These are phyloP conservation scores for Globisporangium megalacanthum DNA, from an alignment of 352 stramenopile genomes.

Conservation along the genomic window DNA sequence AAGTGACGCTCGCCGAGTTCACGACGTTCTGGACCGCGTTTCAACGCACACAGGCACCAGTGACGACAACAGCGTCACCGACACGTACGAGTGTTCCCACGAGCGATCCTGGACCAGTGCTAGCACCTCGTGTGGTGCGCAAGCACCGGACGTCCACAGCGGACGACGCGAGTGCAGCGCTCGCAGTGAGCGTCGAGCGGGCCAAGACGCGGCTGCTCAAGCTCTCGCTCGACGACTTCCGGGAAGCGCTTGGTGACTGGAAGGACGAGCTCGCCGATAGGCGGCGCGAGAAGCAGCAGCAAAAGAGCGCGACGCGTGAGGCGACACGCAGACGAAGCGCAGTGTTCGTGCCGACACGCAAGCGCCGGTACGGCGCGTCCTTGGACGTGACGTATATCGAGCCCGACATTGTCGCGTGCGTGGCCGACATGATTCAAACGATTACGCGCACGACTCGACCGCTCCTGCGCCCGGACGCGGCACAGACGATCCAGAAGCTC, in stretches of 20 bases:
- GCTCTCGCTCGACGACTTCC: constrained; percentile 40
- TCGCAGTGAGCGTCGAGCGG: constrained; percentile 45
- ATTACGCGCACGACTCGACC: constrained; percentile 23
- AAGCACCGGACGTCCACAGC: background rate
- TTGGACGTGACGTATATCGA: constrained; percentile 66
- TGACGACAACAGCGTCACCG: background rate
- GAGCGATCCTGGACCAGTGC: background rate
- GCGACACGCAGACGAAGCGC: constrained; percentile 8
- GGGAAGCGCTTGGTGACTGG: constrained; percentile 43
- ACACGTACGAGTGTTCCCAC: background rate
- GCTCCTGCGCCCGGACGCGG: constrained; percentile 35
- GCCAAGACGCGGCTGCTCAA: constrained; percentile 43
- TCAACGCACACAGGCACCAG: constrained; percentile 21
- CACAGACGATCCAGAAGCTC: constrained; percentile 56
- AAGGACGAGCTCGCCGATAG: constrained; percentile 44
- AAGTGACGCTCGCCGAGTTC: constrained; percentile 61
- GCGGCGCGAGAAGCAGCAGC: constrained; percentile 15
- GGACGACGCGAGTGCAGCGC: constrained; percentile 21
- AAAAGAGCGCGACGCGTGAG: background rate
- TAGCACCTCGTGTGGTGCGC: too few relatives aligned
- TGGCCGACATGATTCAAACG: constrained; percentile 36
- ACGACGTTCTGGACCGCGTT: constrained; percentile 65
- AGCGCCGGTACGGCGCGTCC: constrained; percentile 35
- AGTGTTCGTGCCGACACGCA: constrained; percentile 34
- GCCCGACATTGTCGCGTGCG: constrained; percentile 47